Percentiles rank a stretch among this genome's conserved stretches.
These are phyloP conservation scores for Aphanomyces astaci DNA, from an alignment of 352 stramenopile species.

Conservation along the genomic window DNA sequence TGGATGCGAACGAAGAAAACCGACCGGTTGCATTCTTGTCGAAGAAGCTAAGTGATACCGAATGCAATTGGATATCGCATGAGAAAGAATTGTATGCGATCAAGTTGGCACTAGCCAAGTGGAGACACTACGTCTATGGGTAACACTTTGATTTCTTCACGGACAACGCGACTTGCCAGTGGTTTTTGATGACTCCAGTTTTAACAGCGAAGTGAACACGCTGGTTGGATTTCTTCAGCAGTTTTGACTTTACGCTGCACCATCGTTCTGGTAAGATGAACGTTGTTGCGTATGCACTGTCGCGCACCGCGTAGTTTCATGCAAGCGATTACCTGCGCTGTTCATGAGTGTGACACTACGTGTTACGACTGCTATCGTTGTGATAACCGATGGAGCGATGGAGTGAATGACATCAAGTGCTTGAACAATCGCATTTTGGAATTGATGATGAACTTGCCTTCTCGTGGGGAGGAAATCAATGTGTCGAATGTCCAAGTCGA, in stretches of 20 bases:
- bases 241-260: slow-evolving; percentile 24
- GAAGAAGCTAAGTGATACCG: slow-evolving; percentile 24
- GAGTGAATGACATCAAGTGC: not conserved
- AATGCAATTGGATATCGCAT: slow-evolving; percentile 22
- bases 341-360: not conserved
- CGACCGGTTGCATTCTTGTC: slow-evolving; percentile 29
- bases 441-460: not conserved
- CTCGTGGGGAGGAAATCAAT: not conserved
- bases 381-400: not conserved
- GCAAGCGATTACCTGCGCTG: not conserved
- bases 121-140: slow-evolving; percentile 24
- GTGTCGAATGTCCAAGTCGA: not conserved
- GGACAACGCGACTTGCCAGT: slow-evolving; percentile 25
- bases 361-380: not conserved
- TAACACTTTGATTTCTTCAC: slow-evolving; percentile 24
- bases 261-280: slow-evolving; percentile 15
- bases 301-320: not conserved
- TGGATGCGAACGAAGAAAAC: slow-evolving; percentile 11
- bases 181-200: slow-evolving; percentile 24
- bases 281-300: slow-evolving; percentile 22
- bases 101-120: slow-evolving; percentile 25
- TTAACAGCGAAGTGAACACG: slow-evolving; percentile 23
- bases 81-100: slow-evolving; percentile 27
- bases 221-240: slow-evolving; percentile 25
- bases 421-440: not conserved